phyloP scores from a whole-genome alignment of 768 basidiomycete genomes.

The Mycena olivaceomarginata region DNA sequence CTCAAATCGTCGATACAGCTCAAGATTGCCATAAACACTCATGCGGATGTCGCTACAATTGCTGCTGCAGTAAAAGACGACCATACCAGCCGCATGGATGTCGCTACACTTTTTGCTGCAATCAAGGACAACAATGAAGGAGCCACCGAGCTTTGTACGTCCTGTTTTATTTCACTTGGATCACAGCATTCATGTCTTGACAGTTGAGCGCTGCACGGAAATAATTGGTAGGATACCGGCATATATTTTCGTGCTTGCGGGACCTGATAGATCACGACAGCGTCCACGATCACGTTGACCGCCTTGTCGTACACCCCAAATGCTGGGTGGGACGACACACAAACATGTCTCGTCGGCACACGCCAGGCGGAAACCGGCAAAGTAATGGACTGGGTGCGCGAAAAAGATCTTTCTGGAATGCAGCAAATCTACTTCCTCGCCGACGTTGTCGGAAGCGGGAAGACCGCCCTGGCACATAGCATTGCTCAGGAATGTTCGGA shows the following conservation, averaged over 20 bases:
- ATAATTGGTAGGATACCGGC: background rate
- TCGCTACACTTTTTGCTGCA: background rate
- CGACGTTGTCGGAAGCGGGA: slow-evolving; percentile 48
- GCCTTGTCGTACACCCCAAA: background rate
- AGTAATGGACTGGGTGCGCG: background rate
- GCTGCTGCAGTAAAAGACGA: background rate
- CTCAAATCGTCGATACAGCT: background rate
- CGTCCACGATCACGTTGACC: background rate
- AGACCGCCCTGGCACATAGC: slow-evolving; percentile 47
- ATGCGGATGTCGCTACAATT: slow-evolving; percentile 3
- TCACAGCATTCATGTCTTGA: no score
- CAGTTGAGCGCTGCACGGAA: slow-evolving; percentile 3
- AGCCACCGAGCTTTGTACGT: background rate
- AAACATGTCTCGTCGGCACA: background rate
- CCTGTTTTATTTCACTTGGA: no score
- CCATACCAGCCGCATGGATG: no score
- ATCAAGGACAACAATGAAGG: background rate
- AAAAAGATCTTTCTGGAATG: background rate
- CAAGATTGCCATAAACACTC: background rate
- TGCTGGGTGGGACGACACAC: slow-evolving; percentile 15
- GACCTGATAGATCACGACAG: background rate
- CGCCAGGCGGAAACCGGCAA: background rate
- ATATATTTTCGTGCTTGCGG: background rate
- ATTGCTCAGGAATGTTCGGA: slow-evolving; percentile 42
- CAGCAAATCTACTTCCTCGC: slow-evolving; percentile 43